phyloP scores from a whole-genome alignment of 306 rosid genomes.

The Ziziphus jujuba region DNA sequence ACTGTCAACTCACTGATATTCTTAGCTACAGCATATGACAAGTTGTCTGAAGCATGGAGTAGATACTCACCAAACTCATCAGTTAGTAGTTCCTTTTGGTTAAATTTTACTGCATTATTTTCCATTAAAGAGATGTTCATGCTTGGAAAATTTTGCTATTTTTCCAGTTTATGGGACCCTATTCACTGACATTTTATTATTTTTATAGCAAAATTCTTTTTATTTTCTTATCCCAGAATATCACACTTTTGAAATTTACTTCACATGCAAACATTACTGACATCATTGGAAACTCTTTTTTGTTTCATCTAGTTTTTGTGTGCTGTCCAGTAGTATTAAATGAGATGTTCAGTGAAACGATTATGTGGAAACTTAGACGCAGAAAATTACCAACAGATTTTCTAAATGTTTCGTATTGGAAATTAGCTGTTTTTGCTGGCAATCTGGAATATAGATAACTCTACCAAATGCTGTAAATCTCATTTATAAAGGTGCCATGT shows the following conservation, averaged over 20 bases:
- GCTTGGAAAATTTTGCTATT: conserved; percentile 6
- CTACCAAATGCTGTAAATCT: conserved; percentile 5
- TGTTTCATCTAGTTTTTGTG: neutral
- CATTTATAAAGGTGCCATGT: conserved; percentile 3
- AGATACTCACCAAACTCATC: conserved; percentile 56
- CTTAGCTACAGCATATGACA: conserved; percentile 80
- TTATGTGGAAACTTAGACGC: conserved; percentile 5
- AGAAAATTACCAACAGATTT: neutral
- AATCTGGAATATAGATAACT: neutral
- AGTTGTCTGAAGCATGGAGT: conserved; percentile 90
- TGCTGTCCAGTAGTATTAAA: neutral
- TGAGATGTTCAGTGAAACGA: neutral
- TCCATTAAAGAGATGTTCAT: neutral
- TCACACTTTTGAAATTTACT: neutral
- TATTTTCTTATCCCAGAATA: neutral
- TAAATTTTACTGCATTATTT: conserved; percentile 6
- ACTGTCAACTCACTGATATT: conserved; percentile 60
- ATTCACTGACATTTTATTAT: neutral
- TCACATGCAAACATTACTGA: neutral
- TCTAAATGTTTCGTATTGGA: neutral
- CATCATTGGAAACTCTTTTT: conserved; percentile 4
- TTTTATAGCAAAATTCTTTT: neutral
- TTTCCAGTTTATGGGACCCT: conserved; percentile 3
- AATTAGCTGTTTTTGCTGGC: neutral
- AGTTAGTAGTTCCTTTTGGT: conserved; percentile 44